Conservation (phyloP, 116 monocot species). For the Zostera marina region DNA sequence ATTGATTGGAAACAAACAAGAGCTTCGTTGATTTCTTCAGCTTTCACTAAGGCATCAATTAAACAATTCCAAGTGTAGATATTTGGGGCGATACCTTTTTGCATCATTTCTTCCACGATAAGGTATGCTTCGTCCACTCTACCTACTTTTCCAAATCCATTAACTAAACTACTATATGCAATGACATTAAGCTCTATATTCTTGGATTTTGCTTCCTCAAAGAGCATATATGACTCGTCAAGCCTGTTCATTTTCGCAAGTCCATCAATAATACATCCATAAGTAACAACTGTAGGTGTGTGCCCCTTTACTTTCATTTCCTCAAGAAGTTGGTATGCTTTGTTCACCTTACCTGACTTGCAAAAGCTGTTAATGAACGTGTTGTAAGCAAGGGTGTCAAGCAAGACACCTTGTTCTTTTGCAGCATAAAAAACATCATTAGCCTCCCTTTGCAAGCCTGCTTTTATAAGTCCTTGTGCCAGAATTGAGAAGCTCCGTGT, state of each 20-base stretch:
- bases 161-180: conserved; percentile 27
- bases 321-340: conserved; percentile 40
- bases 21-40: conserved; percentile 36
- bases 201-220: conserved; percentile 40
- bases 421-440: conserved; percentile 25
- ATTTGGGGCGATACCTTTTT: conserved; percentile 26
- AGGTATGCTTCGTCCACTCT: conserved; percentile 43
- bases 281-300: conserved; percentile 31
- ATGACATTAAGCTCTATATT: conserved; percentile 19
- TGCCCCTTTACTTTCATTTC: conserved; percentile 31
- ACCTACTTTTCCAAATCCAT: conserved; percentile 37
- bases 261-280: conserved; percentile 32
- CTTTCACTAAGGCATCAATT: conserved; percentile 29
- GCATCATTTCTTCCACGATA: conserved; percentile 44
- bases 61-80: conserved; percentile 37
- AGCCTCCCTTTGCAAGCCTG: conserved; percentile 21
- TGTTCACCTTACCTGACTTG: conserved; percentile 30
- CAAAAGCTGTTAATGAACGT: conserved; percentile 32
- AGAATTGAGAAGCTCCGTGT: conserved; percentile 25
- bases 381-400: conserved; percentile 32
- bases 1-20: conserved; percentile 39
- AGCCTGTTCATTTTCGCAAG: conserved; percentile 33
- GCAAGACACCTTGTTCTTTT: conserved; percentile 30
- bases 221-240: conserved; percentile 39
- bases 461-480: conserved; percentile 30